Evolutionary conservation across 1,139 yeast species (phyloP), one percentile per base, ranked within the genome.

Genomic region (Debaryomycetaceae sp.): DNA sequence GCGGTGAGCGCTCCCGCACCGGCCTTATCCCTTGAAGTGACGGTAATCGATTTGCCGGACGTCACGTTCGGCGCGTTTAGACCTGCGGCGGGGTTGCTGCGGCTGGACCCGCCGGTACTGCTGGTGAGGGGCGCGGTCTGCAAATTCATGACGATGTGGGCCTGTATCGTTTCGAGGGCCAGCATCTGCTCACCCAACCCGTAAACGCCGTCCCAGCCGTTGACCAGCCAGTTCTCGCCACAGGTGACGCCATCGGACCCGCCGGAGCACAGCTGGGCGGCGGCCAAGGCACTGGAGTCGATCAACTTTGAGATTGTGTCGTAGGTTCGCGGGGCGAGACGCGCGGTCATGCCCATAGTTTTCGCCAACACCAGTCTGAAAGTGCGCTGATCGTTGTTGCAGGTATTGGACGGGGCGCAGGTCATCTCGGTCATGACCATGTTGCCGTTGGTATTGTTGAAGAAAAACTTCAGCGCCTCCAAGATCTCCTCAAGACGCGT

Each of bases 161-260:
- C 77, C 40, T 77, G 80, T 47, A 86, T 68, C 4, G 73, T 73
- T 49, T 86, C 96, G 33, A 86, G 60, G 0, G 96, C 94, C 28
- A 75, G 55, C 81, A 87, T 82, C 53, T 87, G 95, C 54, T 87
- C 96, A 38, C 97, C 97, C 24, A 87, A 65, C n/a, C 97, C 97
- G 43, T 71, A 86, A 28, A 43, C 50, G 3, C 76, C 78, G 53
- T 87, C 97, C 80, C 86, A 87, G n/a, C 71, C 70, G 2, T 47
- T 37, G 27, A 55, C 61, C 19, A 70, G 58, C 97, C 97, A 87
- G 47, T 79, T 68, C 34, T 73, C 51, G 25, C 96, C 96, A 61
- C 97, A 87, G 0, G 96, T 86, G 45, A 80, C 83, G 11, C 86
- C 85, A 58, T 86, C 95, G 3, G 55, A 37, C 50, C 96, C 96